Conservation (phyloP, 176 grass and related monocot species). For the Triticum dicoccoides region DNA sequence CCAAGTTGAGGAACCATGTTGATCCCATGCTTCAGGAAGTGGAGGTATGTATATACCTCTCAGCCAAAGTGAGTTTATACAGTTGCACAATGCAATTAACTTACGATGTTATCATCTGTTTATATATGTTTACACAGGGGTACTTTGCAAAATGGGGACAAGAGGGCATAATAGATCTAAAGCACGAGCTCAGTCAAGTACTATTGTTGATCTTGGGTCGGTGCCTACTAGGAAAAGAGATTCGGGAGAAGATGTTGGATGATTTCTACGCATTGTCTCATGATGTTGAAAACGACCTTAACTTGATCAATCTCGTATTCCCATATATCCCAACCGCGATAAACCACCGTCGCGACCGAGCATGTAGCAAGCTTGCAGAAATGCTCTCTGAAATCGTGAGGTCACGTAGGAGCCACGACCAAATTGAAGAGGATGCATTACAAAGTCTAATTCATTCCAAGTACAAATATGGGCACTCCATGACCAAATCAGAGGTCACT, state of each 20-base stretch:
- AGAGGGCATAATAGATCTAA: slow-evolving; percentile 37
- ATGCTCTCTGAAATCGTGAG: slow-evolving; percentile 44
- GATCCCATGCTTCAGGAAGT: not conserved
- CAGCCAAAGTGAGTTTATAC: not conserved
- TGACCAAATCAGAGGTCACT: not conserved
- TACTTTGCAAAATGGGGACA: slow-evolving; percentile 39
- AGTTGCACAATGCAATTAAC: not conserved
- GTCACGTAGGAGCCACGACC: slow-evolving; percentile 25
- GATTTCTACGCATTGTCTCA: slow-evolving; percentile 26
- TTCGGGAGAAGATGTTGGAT: slow-evolving; percentile 21
- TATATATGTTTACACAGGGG: not conserved
- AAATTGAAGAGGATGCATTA: slow-evolving; percentile 38
- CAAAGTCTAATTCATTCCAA: slow-evolving; percentile 51
- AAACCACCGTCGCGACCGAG: slow-evolving; percentile 31
- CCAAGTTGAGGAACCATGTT: not conserved
- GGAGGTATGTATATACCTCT: not conserved
- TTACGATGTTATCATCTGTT: not conserved
- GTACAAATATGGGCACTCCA: slow-evolving; percentile 27
- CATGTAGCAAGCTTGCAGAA: slow-evolving; percentile 31
- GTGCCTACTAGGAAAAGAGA: slow-evolving; percentile 50
- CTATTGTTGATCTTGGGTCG: slow-evolving; percentile 42
- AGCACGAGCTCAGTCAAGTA: slow-evolving; percentile 36
- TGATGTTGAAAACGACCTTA: slow-evolving; percentile 31
- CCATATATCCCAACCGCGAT: slow-evolving; percentile 44
- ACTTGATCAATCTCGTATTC: slow-evolving; percentile 32